These are phyloP conservation scores for Fragosphaeria purpurea DNA, from an alignment of 2,329 filamentous ascomycete species.

Conservation along the genomic window DNA sequence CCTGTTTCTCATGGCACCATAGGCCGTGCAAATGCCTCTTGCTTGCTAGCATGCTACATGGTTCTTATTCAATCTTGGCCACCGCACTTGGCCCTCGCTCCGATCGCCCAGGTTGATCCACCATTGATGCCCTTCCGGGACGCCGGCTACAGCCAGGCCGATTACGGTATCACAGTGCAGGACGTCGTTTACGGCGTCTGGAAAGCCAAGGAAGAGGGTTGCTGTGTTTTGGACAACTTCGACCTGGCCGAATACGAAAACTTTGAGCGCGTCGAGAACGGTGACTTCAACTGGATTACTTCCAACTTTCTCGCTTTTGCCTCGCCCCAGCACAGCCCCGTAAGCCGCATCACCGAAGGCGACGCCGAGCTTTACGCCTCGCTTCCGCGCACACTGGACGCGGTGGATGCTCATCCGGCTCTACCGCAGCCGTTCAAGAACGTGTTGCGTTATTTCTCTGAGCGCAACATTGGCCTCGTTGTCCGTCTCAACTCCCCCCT, in stretches of 20 bases:
- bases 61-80: conserved; percentile 97
- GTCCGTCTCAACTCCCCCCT: conserved; percentile 92
- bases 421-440: conserved; percentile 91
- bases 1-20: not conserved
- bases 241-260: conserved; percentile 95
- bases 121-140: conserved; percentile 98
- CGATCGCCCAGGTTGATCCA: conserved; percentile 92
- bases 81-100: conserved; percentile 86
- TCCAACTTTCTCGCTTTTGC: conserved; percentile 93
- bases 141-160: conserved; percentile 95
- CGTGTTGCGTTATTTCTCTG: conserved; percentile 78
- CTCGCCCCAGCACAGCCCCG: conserved; percentile 76
- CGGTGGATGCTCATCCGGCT: conserved; percentile 57
- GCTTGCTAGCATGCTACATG: conserved; percentile 96
- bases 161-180: conserved; percentile 91
- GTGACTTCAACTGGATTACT: conserved; percentile 99
- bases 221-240: conserved; percentile 87
- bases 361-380: conserved; percentile 63
- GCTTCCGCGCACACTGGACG: conserved; percentile 66
- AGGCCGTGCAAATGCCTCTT: conserved; percentile 89
- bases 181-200: conserved; percentile 97
- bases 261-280: conserved; percentile 92
- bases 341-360: conserved; percentile 55
- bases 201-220: conserved; percentile 94
- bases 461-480: conserved; percentile 82